Evolutionary conservation across 192 early-diverging fungal genomes (phyloP), one percentile per base, ranked within the genome.

Genomic region (Lobosporangium transversale): DNA sequence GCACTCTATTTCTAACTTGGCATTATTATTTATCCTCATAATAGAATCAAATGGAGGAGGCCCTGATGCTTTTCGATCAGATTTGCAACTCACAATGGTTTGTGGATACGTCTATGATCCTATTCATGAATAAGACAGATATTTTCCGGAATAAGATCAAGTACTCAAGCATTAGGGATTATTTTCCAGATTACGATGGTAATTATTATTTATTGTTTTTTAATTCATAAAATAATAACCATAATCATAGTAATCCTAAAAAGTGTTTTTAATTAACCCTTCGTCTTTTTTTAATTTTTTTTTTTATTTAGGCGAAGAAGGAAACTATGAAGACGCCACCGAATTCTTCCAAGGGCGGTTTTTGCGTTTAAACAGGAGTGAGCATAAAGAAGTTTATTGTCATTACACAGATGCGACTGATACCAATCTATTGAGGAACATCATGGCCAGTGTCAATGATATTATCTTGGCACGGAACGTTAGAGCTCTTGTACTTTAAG

Each of bases 1-100:
- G n/a, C n/a, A n/a, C n/a, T n/a, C n/a, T n/a, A n/a, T n/a, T n/a
- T n/a, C n/a, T n/a, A n/a, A n/a, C n/a, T n/a, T n/a, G n/a, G n/a
- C n/a, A n/a, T n/a, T n/a, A n/a, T n/a, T n/a, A n/a, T n/a, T n/a
- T n/a, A n/a, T n/a, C n/a, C n/a, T n/a, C n/a, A n/a, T n/a, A n/a
- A n/a, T n/a, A 82, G 71, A 85, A 80, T 53, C 85, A 86, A 66
- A 89, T 88, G 87, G 81, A 89, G 24, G 87, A 88, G 50, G 83
- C 86, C 0, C 43, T 88, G 48, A 85, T 86, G 79, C 48, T 88
- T 5, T 88, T 88, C 44, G 87, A 88, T 58, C 80, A 80, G 24
- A 86, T 88, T 60, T 87, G 86, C 64, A 88, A 88, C 26, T 87
- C 86, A 1, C 75, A 79, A 63, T 87, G 86, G 86, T 88, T 88